phyloP scores from a whole-genome alignment of 306 rosid species.

The Echinosophora koreensis region DNA sequence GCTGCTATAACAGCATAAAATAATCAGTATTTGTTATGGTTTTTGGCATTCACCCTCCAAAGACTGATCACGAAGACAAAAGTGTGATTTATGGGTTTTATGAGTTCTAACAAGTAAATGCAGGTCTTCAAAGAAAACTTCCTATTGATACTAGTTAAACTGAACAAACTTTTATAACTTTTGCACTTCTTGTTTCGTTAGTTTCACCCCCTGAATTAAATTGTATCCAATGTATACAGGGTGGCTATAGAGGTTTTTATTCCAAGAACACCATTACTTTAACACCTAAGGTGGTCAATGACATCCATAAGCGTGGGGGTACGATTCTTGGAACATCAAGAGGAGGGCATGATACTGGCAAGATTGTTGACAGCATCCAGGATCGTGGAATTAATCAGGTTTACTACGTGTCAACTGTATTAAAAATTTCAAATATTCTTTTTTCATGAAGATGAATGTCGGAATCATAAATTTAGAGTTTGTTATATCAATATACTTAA shows the following conservation, averaged over 20 bases:
- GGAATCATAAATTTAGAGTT: constrained; percentile 25
- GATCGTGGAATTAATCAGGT: constrained; percentile 98
- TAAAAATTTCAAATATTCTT: constrained; percentile 8
- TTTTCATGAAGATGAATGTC: constrained; percentile 39
- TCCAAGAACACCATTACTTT: constrained; percentile 73
- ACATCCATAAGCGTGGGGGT: constrained; percentile 97
- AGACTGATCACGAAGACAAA: constrained; percentile 2
- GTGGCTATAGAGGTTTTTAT: constrained; percentile 95
- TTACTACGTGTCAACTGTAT: constrained; percentile 31
- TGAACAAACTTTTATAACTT: constrained; percentile 36
- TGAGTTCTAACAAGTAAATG: constrained; percentile 9
- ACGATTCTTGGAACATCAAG: constrained; percentile 91
- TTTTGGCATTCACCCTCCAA: constrained; percentile 21
- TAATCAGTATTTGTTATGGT: neutral
- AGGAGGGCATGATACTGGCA: constrained; percentile 89
- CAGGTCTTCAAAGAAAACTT: neutral
- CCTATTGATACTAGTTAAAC: constrained; percentile 21
- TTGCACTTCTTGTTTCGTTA: constrained; percentile 31
- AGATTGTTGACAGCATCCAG: constrained; percentile 97
- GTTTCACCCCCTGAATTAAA: constrained; percentile 23
- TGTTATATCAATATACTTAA: constrained; percentile 34
- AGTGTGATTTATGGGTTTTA: constrained; percentile 15
- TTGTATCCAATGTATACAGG: constrained; percentile 58
- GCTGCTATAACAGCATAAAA: neutral
- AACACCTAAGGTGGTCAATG: constrained; percentile 90